A percentile compares a stretch with the other conserved stretches of the same genome.
phyloP scores from a whole-genome alignment of 208 protist genomes.

The Wallacemonas sp. region DNA sequence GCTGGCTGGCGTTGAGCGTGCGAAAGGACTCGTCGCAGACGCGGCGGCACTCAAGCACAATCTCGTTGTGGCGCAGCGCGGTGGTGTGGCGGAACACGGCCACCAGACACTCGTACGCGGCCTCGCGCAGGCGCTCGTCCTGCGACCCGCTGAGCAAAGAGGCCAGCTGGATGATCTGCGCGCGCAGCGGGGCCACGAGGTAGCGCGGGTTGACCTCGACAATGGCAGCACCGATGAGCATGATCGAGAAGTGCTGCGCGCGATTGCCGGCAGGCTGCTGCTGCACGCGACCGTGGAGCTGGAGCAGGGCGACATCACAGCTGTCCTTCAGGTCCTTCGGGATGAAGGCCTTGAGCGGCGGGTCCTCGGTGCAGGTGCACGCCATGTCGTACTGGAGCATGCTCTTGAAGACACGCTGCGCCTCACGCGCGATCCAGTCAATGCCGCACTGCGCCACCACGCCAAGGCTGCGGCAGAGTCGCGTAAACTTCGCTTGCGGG shows the following conservation, averaged over 20 bases:
- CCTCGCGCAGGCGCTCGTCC: conserved; percentile 57
- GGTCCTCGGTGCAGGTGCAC: conserved; percentile 35
- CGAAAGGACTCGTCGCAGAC: conserved; percentile 82
- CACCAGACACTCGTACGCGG: conserved; percentile 86
- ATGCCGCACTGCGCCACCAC: conserved; percentile 73
- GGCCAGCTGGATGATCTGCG: conserved; percentile 74
- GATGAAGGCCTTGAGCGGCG: conserved; percentile 82
- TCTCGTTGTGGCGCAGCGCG: conserved; percentile 75
- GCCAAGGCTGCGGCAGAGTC: conserved; percentile 80
- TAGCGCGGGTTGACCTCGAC: conserved; percentile 83
- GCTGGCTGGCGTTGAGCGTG: conserved; percentile 74
- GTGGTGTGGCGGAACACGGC: conserved; percentile 74
- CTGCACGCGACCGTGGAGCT: conserved; percentile 77
- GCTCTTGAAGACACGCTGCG: conserved; percentile 78
- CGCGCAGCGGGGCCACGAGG: conserved; percentile 56
- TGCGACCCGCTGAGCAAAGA: conserved; percentile 65
- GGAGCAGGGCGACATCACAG: conserved; percentile 79
- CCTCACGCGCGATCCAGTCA: conserved; percentile 59
- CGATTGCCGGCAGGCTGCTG: conserved; percentile 34
- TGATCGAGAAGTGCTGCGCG: conserved; percentile 79
- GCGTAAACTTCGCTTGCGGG: conserved; percentile 76
- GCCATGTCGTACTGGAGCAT: conserved; percentile 67
- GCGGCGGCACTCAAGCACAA: conserved; percentile 79
- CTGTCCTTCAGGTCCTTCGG: conserved; percentile 85
- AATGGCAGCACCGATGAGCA: conserved; percentile 66